phyloP scores from a whole-genome alignment of 2,329 filamentous ascomycete genomes.

The Fusarium torreyae region DNA sequence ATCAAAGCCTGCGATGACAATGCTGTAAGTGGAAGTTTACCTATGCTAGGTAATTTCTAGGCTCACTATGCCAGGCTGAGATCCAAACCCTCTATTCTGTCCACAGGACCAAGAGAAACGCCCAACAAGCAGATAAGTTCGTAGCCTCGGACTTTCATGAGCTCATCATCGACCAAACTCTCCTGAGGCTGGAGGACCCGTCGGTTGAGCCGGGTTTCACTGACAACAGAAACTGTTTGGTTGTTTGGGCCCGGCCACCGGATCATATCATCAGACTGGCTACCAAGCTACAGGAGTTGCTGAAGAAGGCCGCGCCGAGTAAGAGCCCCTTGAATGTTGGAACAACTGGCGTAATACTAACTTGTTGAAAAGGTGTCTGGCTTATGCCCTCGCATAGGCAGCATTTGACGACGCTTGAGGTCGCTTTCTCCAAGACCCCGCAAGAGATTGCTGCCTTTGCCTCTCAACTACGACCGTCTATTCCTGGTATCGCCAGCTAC shows the following conservation, averaged over 20 bases:
- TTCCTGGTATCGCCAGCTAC: constrained; percentile 75
- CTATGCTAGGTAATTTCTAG: background rate
- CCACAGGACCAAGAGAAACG: constrained; percentile 83
- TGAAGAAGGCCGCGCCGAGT: constrained; percentile 79
- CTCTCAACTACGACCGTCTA: constrained; percentile 67
- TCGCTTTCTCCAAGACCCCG: constrained; percentile 83
- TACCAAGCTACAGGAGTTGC: constrained; percentile 75
- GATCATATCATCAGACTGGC: constrained; percentile 78
- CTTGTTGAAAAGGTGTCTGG: constrained; percentile 76
- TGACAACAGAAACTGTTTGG: constrained; percentile 86
- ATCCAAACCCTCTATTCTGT: constrained; percentile 81
- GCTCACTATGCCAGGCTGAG: constrained; percentile 63
- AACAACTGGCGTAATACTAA: background rate
- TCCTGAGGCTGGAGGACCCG: constrained; percentile 77
- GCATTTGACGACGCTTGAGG: constrained; percentile 88
- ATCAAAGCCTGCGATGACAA: constrained; percentile 77
- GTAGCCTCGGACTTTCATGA: constrained; percentile 77
- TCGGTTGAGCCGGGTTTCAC: constrained; percentile 76
- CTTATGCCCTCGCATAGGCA: constrained; percentile 84
- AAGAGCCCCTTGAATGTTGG: constrained; percentile 54
- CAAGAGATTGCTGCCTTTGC: constrained; percentile 77
- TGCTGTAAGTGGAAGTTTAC: constrained; percentile 65
- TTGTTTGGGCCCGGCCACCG: constrained; percentile 90
- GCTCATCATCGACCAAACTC: constrained; percentile 81
- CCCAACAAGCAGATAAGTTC: constrained; percentile 81